phyloP scores from a whole-genome alignment of 257 asterid species.

The Striga asiatica region DNA sequence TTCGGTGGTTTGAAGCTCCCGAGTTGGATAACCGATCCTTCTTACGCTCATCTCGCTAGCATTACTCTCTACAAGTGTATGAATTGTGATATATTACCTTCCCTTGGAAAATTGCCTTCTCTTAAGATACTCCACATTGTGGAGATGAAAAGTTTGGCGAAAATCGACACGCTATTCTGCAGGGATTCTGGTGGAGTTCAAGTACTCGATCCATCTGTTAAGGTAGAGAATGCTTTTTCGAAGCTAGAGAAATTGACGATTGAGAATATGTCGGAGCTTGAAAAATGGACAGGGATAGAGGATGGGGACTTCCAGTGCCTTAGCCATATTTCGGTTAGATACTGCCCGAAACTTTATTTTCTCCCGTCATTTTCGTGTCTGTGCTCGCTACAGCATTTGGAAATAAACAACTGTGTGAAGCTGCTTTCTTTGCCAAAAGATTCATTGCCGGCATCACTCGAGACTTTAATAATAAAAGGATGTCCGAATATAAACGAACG shows the following conservation, averaged over 20 bases:
- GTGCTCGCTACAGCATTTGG: slow-evolving; percentile 21
- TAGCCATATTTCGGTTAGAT: slow-evolving; percentile 15
- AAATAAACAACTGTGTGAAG: slow-evolving; percentile 21
- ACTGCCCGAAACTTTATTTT: slow-evolving; percentile 27
- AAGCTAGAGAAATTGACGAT: slow-evolving; percentile 28
- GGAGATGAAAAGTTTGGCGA: slow-evolving; percentile 20
- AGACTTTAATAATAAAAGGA: slow-evolving; percentile 17
- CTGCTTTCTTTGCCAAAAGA: slow-evolving; percentile 19
- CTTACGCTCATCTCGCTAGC: slow-evolving; percentile 20
- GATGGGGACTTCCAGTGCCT: slow-evolving; percentile 36
- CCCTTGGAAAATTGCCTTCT: slow-evolving; percentile 32
- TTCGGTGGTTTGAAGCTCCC: slow-evolving; percentile 33
- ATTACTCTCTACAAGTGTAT: slow-evolving; percentile 29
- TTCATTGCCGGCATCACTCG: slow-evolving; percentile 29
- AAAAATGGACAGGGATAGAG: slow-evolving; percentile 28
- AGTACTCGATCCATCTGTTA: too few species aligned
- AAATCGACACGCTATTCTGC: slow-evolving; percentile 21
- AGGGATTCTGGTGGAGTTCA: slow-evolving; percentile 1
- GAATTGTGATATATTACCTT: slow-evolving; percentile 30
- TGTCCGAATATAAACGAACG: slow-evolving; percentile 27
- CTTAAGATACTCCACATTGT: slow-evolving; percentile 23
- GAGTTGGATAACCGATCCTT: slow-evolving; percentile 36
- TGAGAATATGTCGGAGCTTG: slow-evolving; percentile 27
- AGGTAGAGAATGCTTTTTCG: slow-evolving; percentile 20
- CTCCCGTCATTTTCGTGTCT: slow-evolving; percentile 25